Conservation (phyloP, 1,284 basidiomycete species). For the Pisolithus thermaeus region DNA sequence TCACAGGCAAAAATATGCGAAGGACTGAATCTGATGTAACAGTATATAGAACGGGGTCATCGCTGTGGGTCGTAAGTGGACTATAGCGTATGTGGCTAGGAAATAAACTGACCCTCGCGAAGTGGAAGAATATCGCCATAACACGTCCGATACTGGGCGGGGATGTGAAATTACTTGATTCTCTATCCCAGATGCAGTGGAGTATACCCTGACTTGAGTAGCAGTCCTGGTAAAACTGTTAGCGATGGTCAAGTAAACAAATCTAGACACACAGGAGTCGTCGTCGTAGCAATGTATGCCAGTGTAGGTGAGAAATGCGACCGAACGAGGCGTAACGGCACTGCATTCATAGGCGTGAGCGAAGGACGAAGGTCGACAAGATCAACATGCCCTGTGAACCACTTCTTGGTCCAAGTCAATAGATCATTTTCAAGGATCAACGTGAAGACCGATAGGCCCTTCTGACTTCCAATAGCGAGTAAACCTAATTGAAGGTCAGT, state of each 20-base stretch:
- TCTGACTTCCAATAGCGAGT: conserved; percentile 57
- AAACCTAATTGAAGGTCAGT: conserved; percentile 44
- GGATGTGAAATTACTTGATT: conserved; percentile 65
- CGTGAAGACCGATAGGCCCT: conserved; percentile 62
- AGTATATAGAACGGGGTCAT: conserved; percentile 73
- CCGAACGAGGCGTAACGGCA: conserved; percentile 42
- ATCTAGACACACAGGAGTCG: conserved; percentile 43
- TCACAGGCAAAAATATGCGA: conserved; percentile 80
- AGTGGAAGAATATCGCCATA: conserved; percentile 62
- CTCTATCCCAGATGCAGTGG: conserved; percentile 65
- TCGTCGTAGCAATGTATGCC: conserved; percentile 64
- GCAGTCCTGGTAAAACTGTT: conserved; percentile 41
- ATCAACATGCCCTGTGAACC: conserved; percentile 52
- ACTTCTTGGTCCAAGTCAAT: conserved; percentile 73
- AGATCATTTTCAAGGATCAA: conserved; percentile 74
- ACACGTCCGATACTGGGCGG: conserved; percentile 54
- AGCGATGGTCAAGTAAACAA: conserved; percentile 5
- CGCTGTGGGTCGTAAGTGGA: conserved; percentile 36
- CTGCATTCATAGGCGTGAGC: conserved; percentile 27
- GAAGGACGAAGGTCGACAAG: background rate
- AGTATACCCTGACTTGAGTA: conserved; percentile 56
- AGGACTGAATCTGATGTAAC: conserved; percentile 70
- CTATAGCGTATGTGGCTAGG: background rate
- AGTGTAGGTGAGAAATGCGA: conserved; percentile 71
- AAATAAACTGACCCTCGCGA: conserved; percentile 53